Base-by-base conservation (phyloP, 192 early-diverging fungal species). In the Rhizophagus sp. region DNA sequence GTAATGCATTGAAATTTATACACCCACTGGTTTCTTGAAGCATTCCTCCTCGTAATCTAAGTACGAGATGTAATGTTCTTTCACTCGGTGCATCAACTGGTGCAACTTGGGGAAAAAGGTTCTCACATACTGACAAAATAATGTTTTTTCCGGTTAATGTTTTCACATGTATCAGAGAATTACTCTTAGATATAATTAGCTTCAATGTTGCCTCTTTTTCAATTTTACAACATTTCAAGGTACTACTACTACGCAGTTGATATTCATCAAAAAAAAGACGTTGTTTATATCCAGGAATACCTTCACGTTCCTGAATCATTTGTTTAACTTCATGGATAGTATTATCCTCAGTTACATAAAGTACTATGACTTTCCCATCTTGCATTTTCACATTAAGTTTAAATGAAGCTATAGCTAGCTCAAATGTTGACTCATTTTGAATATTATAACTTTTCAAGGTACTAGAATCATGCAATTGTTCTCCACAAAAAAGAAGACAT, bases 231-330 rank as follows among this genome's bases (percentile, higher is more conserved):
- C 92, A 89, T 19, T 88, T 88, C 9, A 93, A 90, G 0, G 84
- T 82, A 64, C 91, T 89, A 67, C 87, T 91, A 77, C 92, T 91
- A 71, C 91, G 88, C 70, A 93, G 83, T 85, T 93, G 91, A 84
- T 92, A 92, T 62, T 92, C 91, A 76, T 89, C 4, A 11, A 22
- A 57, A 75, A 92, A 91, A 27, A 93, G 87, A 50, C 92, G 88
- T 79, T 93, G 92, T 82, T 92, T 90, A 74, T 92, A 87, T 50
- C 85, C 84, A 22, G 91, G 91, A 76, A 92, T 93, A 22, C 91
- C 92, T 83, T 93, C 92, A 84, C 92, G 92, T 81, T 94, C 91
- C 80, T 94, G 92, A 83, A 94, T 94, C 85, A 93, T 94, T 68
- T 88, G 83, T 89, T 93, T 94, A 68, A 94, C 93, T 64, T 93